Conservation (phyloP, 2,329 filamentous ascomycete species). For the Fusarium zealandicum region DNA sequence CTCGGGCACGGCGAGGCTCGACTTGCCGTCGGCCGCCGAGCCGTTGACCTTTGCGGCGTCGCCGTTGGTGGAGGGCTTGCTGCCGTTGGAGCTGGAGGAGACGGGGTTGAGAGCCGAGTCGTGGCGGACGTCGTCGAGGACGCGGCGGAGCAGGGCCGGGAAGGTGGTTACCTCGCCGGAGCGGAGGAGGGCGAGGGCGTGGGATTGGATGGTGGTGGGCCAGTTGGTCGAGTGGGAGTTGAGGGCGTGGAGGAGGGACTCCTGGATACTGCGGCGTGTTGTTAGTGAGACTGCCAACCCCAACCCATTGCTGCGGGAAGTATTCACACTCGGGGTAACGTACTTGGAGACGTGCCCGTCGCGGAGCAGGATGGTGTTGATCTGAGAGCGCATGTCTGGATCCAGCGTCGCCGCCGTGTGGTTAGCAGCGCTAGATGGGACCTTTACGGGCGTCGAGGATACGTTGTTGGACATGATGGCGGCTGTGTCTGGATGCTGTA, state of each 20-base stretch:
- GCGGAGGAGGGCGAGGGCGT: slow-evolving; percentile 67
- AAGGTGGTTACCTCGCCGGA: slow-evolving; percentile 66
- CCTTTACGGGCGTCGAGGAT: slow-evolving; percentile 65
- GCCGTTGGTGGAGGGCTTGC: slow-evolving; percentile 47
- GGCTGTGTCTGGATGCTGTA: neutral
- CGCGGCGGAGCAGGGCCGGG: slow-evolving; percentile 65
- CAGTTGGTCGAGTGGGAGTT: slow-evolving; percentile 67
- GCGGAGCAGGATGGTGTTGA: slow-evolving; percentile 64
- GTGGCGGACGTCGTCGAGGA: slow-evolving; percentile 67
- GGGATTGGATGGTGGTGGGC: slow-evolving; percentile 66
- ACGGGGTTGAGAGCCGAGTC: slow-evolving; percentile 48
- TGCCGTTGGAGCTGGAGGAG: slow-evolving; percentile 42
- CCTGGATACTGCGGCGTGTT: slow-evolving; percentile 64
- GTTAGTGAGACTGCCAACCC: too few species aligned
- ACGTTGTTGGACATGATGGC: slow-evolving; percentile 54
- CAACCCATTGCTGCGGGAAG: too few species aligned
- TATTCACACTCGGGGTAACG: slow-evolving; percentile 14
- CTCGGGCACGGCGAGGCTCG: slow-evolving; percentile 63
- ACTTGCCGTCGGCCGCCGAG: slow-evolving; percentile 34
- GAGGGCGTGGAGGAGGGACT: slow-evolving; percentile 67
- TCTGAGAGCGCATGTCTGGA: slow-evolving; percentile 67
- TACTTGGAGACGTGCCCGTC: slow-evolving; percentile 68
- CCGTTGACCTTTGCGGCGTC: slow-evolving; percentile 42
- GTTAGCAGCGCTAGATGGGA: slow-evolving; percentile 64
- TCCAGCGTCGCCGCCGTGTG: slow-evolving; percentile 69